A percentile compares a stretch with the other conserved stretches of the same genome.
Conservation (phyloP, 177 flowering plant species). For the Telopea speciosissima region DNA sequence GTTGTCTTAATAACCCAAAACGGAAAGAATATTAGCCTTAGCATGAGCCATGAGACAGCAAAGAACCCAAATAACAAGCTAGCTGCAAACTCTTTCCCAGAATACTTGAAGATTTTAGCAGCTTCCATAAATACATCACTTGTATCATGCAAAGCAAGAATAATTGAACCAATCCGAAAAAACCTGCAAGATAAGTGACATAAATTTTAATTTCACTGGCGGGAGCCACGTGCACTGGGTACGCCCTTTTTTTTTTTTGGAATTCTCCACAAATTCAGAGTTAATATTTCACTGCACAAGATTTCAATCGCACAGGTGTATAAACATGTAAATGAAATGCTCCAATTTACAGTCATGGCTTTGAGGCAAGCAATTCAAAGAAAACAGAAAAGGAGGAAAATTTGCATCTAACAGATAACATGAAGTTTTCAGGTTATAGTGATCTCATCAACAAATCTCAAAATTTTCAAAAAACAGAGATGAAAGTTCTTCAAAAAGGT, state of each 20-base stretch:
- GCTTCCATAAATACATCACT: slow-evolving; percentile 92
- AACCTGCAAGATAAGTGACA: slow-evolving; percentile 41
- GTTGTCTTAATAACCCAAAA: slow-evolving; percentile 70
- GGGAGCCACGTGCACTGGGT: no score
- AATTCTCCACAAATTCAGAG: background rate
- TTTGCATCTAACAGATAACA: background rate
- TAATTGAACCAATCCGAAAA: slow-evolving; percentile 63
- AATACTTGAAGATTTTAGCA: slow-evolving; percentile 84
- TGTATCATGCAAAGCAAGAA: slow-evolving; percentile 82
- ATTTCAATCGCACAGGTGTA: background rate
- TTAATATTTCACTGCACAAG: background rate
- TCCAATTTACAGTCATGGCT: background rate
- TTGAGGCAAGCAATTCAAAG: background rate
- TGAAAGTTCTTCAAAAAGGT: background rate
- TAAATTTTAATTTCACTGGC: background rate
- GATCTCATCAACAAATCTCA: background rate
- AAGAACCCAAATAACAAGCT: slow-evolving; percentile 72
- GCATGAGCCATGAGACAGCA: slow-evolving; percentile 77
- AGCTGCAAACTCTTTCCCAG: slow-evolving; percentile 77
- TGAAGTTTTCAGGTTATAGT: background rate
- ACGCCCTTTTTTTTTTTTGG: no score
- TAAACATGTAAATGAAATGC: background rate
- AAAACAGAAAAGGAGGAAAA: background rate
- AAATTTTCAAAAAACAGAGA: background rate
- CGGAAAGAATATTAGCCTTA: slow-evolving; percentile 79